Evolutionary conservation across 2,329 filamentous ascomycete species (phyloP).

Genomic region (Xylaria sp.): DNA sequence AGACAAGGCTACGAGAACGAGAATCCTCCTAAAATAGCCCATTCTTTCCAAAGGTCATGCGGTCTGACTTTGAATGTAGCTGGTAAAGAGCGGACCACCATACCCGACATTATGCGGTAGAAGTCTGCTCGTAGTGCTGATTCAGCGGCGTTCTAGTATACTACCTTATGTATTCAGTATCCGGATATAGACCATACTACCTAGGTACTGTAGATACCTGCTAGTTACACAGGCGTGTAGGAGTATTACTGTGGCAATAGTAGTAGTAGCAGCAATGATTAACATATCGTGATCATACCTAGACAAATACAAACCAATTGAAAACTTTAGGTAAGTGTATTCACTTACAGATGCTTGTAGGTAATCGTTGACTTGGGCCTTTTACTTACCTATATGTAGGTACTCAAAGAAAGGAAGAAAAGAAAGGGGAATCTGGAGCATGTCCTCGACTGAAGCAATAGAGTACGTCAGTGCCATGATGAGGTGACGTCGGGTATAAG

Average conservation of each 20-base stretch:
- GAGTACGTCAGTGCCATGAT: conserved; percentile 24
- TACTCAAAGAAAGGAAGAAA: background rate
- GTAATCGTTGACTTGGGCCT: background rate
- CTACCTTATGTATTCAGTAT: background rate
- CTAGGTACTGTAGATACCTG: background rate
- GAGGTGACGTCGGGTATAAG: conserved; percentile 29
- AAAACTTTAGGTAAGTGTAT: conserved; percentile 9
- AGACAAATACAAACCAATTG: conserved; percentile 2
- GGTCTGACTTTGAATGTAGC: background rate
- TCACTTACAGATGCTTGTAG: conserved; percentile 3
- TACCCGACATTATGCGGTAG: conserved; percentile 23
- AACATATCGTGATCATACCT: conserved; percentile 3
- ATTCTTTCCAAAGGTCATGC: conserved; percentile 10
- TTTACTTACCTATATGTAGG: background rate
- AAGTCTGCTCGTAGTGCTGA: conserved; percentile 25
- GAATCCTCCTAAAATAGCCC: conserved; percentile 22
- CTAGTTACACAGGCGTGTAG: background rate
- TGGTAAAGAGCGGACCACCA: conserved; percentile 16
- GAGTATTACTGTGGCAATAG: background rate
- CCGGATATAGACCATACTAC: background rate
- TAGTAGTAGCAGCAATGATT: background rate
- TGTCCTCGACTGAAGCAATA: conserved; percentile 13
- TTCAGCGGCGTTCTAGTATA: conserved; percentile 19
- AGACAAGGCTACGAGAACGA: conserved; percentile 1
- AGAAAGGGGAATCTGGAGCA: background rate